Percentiles rank a stretch among this genome's conserved stretches.
Evolutionary conservation across 345 rosid species (phyloP).

Genomic region (Microthlaspi erraticum): DNA sequence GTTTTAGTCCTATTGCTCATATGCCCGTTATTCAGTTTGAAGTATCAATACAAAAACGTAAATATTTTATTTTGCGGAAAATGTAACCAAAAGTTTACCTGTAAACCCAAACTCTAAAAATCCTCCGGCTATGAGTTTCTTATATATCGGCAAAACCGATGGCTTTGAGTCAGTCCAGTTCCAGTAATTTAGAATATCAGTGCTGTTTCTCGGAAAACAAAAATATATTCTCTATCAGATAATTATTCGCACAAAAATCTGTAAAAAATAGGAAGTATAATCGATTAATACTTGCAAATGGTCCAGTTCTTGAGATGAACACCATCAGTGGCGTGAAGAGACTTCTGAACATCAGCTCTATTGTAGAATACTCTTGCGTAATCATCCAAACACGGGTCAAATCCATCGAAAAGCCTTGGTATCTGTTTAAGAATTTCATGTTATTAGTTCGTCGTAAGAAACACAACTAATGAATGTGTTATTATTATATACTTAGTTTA

Average conservation of each 20-base stretch:
- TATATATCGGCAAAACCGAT: conserved; percentile 77
- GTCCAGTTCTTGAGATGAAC: conserved; percentile 69
- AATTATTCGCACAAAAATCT: not conserved
- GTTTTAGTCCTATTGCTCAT: not conserved
- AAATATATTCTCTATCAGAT: not conserved
- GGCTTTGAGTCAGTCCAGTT: conserved; percentile 54
- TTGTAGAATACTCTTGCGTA: conserved; percentile 76
- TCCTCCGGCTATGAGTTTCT: conserved; percentile 70
- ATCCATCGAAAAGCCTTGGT: conserved; percentile 83
- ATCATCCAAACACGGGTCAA: conserved; percentile 77
- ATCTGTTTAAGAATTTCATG: conserved; percentile 46
- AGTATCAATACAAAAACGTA: not conserved
- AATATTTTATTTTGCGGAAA: not conserved
- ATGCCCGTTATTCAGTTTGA: not conserved
- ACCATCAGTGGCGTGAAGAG: conserved; percentile 73
- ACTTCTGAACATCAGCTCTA: conserved; percentile 74
- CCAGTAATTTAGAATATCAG: conserved; percentile 40
- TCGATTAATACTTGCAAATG: conserved; percentile 72
- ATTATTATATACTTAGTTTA: not conserved
- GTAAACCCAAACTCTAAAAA: conserved; percentile 80
- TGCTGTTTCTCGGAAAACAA: conserved; percentile 42
- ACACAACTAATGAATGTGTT: not conserved
- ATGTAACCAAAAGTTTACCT: conserved; percentile 49
- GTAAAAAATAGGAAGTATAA: not conserved
- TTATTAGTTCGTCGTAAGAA: not conserved